A percentile compares a stretch with the other conserved stretches of the same genome.
phyloP scores from a whole-genome alignment of 768 basidiomycete genomes.

The Suillus ampliporus region DNA sequence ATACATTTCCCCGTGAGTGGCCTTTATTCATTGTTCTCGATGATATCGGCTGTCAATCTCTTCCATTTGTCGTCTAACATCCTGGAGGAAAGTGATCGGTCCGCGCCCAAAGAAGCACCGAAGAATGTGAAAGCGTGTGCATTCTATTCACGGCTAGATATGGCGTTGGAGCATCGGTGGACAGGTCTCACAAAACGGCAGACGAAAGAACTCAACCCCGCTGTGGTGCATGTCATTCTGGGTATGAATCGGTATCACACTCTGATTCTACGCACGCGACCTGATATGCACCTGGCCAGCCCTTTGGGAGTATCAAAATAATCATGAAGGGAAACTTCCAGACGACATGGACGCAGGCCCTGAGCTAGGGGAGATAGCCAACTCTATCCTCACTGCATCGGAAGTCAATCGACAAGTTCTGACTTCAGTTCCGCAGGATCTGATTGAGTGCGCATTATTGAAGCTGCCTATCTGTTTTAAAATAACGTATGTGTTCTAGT shows the following conservation, averaged over 20 bases:
- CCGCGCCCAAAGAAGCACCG: conserved; percentile 58
- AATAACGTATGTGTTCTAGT: conserved; percentile 46
- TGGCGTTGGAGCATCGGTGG: conserved; percentile 75
- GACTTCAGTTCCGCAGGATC: conserved; percentile 55
- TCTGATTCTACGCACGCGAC: conserved; percentile 1
- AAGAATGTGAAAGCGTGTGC: conserved; percentile 65
- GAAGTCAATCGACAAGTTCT: conserved; percentile 76
- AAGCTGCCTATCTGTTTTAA: conserved; percentile 3
- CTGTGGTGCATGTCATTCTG: conserved; percentile 70
- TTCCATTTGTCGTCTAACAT: conserved; percentile 13
- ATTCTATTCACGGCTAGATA: conserved; percentile 66
- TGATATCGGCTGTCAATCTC: conserved; percentile 14
- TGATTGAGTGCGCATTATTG: conserved; percentile 61
- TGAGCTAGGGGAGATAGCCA: conserved; percentile 70
- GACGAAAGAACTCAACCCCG: conserved; percentile 85
- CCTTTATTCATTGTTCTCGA: conserved; percentile 4
- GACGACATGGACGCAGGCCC: conserved; percentile 48
- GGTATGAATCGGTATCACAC: conserved; percentile 48
- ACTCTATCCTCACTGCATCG: conserved; percentile 60
- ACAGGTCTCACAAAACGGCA: conserved; percentile 69
- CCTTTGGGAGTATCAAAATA: conserved; percentile 80
- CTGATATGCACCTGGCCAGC: conserved; percentile 47
- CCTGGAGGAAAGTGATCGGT: conserved; percentile 58
- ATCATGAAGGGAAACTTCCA: conserved; percentile 63
- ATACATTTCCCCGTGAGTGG: conserved; percentile 80